These are phyloP conservation scores for Narthecium ossifragum DNA, from an alignment of 106 monocot genomes.

Conservation along the genomic window DNA sequence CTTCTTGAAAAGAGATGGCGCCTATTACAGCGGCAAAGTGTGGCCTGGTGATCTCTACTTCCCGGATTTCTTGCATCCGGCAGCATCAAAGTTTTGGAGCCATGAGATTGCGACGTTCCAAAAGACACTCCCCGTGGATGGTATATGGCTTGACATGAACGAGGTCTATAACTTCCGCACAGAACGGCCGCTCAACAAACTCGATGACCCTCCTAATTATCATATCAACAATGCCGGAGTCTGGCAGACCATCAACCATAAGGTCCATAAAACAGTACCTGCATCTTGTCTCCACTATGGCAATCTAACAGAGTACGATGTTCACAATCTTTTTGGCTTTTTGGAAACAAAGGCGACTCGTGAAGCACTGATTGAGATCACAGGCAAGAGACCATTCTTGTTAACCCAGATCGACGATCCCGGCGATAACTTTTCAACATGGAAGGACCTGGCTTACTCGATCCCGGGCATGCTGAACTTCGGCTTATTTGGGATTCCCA, in stretches of 20 bases:
- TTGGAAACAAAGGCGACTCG: conserved; percentile 49
- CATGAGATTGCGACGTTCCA: conserved; percentile 50
- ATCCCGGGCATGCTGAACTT: conserved; percentile 53
- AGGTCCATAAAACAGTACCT: conserved; percentile 36
- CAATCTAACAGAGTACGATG: conserved; percentile 58
- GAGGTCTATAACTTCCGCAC: conserved; percentile 71
- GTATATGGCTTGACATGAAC: conserved; percentile 90
- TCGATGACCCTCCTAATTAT: conserved; percentile 66
- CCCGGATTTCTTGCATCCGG: conserved; percentile 67
- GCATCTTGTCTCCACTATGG: conserved; percentile 52
- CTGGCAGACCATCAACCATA: conserved; percentile 19
- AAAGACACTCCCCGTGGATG: conserved; percentile 45
- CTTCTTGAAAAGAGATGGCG: conserved; percentile 43
- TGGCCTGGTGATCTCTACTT: conserved; percentile 77
- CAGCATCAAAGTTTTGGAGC: conserved; percentile 41
- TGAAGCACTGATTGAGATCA: conserved; percentile 30
- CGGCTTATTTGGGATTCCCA: conserved; percentile 76
- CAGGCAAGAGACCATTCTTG: conserved; percentile 64
- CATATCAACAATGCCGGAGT: conserved; percentile 46
- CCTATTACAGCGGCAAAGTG: conserved; percentile 32
- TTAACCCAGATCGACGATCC: conserved; percentile 61
- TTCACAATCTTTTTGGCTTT: conserved; percentile 57
- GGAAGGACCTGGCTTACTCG: conserved; percentile 59
- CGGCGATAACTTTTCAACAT: conserved; percentile 58
- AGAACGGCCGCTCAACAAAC: conserved; percentile 17